Conservation (phyloP, 139 green algal species). For the Coelastrella sp. region DNA sequence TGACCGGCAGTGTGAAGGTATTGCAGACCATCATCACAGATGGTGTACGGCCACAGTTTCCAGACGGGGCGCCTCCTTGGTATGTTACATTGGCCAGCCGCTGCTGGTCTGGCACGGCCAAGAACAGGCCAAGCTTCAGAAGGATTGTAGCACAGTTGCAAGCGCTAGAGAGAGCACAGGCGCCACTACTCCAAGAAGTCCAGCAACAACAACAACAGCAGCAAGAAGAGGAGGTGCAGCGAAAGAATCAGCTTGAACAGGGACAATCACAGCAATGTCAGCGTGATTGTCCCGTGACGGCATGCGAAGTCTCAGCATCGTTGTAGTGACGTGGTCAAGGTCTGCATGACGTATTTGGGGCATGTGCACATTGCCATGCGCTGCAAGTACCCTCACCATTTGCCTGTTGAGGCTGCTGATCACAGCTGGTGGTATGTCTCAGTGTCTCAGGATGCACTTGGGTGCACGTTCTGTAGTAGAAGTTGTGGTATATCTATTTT, state of each 20-base stretch:
- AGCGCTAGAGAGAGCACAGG: conserved; percentile 7
- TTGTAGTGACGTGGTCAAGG: no score
- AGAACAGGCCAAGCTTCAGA: conserved; percentile 57
- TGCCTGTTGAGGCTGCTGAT: no score
- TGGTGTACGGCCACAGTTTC: conserved; percentile 55
- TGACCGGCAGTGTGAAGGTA: conserved; percentile 35
- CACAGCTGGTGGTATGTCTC: no score
- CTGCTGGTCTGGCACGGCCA: conserved; percentile 51
- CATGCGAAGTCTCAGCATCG: background rate
- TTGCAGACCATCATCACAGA: conserved; percentile 58
- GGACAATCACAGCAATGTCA: background rate
- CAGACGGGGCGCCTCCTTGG: conserved; percentile 24
- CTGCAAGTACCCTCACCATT: no score
- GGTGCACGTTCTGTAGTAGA: no score
- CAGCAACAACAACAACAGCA: background rate
- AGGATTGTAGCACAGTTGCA: conserved; percentile 50
- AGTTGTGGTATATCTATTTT: no score
- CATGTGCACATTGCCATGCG: no score
- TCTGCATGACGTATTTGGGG: no score
- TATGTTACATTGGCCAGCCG: conserved; percentile 52
- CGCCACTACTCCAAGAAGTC: background rate
- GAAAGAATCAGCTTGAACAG: background rate
- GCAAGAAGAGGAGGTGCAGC: background rate
- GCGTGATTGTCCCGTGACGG: background rate
- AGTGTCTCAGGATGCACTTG: no score